A percentile compares a stretch with the other conserved stretches of the same genome.
phyloP scores from a whole-genome alignment of 495 filamentous ascomycete species.

The Apodospora peruviana region DNA sequence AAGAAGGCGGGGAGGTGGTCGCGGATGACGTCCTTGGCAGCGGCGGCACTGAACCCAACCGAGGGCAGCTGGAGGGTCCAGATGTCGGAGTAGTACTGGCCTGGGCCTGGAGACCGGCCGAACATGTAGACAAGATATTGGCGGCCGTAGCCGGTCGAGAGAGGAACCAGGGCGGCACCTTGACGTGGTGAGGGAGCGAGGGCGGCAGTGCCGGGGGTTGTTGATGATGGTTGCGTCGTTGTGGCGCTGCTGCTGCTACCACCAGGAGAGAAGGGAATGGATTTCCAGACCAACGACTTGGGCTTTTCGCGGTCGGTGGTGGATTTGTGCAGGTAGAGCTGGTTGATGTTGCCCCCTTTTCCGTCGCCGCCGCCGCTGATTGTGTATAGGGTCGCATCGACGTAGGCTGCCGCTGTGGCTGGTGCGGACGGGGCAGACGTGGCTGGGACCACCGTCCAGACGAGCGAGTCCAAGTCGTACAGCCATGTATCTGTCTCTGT shows the following conservation, averaged over 20 bases:
- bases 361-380: constrained; percentile 28
- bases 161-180: constrained; percentile 38
- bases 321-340: constrained; percentile 29
- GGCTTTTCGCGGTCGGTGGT: constrained; percentile 25
- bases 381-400: constrained; percentile 39
- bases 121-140: constrained; percentile 50
- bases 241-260: constrained; percentile 20
- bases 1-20: constrained; percentile 28
- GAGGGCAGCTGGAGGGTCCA: constrained; percentile 50
- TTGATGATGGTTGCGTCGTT: neutral
- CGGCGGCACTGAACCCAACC: constrained; percentile 35
- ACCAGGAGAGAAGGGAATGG: constrained; percentile 37
- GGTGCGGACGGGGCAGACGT: constrained; percentile 17
- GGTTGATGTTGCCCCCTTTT: constrained; percentile 36
- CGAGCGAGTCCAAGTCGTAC: constrained; percentile 33
- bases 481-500: constrained; percentile 37
- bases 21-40: constrained; percentile 46
- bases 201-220: constrained; percentile 25
- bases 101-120: constrained; percentile 19
- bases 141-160: constrained; percentile 46
- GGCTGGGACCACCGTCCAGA: constrained; percentile 41
- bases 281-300: constrained; percentile 33
- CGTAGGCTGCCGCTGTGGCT: constrained; percentile 23
- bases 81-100: constrained; percentile 34
- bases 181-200: constrained; percentile 40